Evolutionary conservation across 768 basidiomycete species (phyloP).

Genomic region (Tulasnella sp.): DNA sequence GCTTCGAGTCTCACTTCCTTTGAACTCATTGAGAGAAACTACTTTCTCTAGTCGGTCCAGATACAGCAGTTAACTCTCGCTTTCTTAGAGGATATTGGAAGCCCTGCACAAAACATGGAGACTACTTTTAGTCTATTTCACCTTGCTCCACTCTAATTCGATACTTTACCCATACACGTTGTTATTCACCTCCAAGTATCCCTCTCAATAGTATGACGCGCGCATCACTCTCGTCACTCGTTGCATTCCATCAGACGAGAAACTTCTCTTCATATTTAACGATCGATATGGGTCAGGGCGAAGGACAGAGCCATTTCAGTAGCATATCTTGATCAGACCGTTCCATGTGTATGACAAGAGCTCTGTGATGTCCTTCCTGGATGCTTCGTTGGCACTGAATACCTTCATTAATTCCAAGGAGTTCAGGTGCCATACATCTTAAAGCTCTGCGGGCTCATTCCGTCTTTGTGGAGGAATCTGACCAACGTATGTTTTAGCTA

Average conservation of each 20-base stretch:
- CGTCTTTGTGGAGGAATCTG: too few relatives aligned
- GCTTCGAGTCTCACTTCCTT: conserved; percentile 49
- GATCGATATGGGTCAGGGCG: too few relatives aligned
- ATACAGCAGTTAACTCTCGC: conserved; percentile 61
- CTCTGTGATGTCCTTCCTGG: too few relatives aligned
- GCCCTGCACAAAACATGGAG: conserved; percentile 29
- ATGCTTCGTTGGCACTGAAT: too few relatives aligned
- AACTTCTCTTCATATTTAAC: conserved; percentile 65
- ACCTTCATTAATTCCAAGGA: too few relatives aligned
- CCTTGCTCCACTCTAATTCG: conserved; percentile 50
- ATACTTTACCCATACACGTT: conserved; percentile 58
- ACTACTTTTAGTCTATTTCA: conserved; percentile 43
- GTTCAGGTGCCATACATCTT: too few relatives aligned
- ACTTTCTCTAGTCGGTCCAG: conserved; percentile 53
- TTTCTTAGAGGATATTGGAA: conserved; percentile 61
- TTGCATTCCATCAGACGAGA: conserved; percentile 40
- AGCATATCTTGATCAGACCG: too few relatives aligned
- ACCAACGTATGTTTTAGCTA: too few relatives aligned
- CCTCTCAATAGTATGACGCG: conserved; percentile 53
- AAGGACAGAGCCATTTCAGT: too few relatives aligned
- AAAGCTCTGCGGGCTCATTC: too few relatives aligned
- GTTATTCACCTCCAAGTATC: conserved; percentile 41
- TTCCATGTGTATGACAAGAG: too few relatives aligned
- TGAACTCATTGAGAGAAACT: conserved; percentile 51
- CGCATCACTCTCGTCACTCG: conserved; percentile 59